Conservation (phyloP, 805 yeast genomes). For the Sugiyamaella boreocaroliniensis region DNA sequence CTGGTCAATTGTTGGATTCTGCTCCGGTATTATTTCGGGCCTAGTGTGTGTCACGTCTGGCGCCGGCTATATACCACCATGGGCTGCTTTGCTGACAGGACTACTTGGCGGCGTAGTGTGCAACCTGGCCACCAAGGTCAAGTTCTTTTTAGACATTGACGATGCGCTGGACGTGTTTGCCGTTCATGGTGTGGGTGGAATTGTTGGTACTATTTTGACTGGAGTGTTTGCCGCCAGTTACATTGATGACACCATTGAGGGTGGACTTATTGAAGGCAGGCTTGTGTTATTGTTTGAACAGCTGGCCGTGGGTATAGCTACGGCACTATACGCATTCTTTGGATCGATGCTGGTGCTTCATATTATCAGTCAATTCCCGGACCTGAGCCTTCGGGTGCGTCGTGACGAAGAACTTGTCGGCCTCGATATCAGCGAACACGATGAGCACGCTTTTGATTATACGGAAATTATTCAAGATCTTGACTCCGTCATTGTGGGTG, state of each 20-base stretch:
- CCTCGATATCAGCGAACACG: slow-evolving; percentile 83
- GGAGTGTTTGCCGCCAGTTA: slow-evolving; percentile 84
- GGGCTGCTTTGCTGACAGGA: slow-evolving; percentile 74
- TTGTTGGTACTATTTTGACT: slow-evolving; percentile 71
- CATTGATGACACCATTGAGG: slow-evolving; percentile 50
- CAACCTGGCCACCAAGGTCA: slow-evolving; percentile 80
- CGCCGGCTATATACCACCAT: slow-evolving; percentile 87
- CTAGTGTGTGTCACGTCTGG: slow-evolving; percentile 95
- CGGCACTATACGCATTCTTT: slow-evolving; percentile 67
- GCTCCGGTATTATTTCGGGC: slow-evolving; percentile 92
- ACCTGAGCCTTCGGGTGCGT: slow-evolving; percentile 71
- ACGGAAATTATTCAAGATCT: slow-evolving; percentile 4
- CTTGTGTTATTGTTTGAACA: slow-evolving; percentile 82
- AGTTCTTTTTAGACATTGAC: slow-evolving; percentile 65
- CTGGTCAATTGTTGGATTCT: slow-evolving; percentile 90
- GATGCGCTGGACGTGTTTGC: slow-evolving; percentile 95
- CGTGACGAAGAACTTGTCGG: slow-evolving; percentile 87
- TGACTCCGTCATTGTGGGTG: not conserved
- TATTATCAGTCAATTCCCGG: slow-evolving; percentile 67
- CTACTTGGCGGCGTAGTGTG: slow-evolving; percentile 65
- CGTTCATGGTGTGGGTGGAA: slow-evolving; percentile 86
- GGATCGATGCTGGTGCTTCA: slow-evolving; percentile 65
- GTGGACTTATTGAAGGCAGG: slow-evolving; percentile 87
- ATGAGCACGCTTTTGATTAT: slow-evolving; percentile 65
- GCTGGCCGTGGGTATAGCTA: slow-evolving; percentile 67